Conservation (phyloP, 441 rosid genomes). For the Adansonia madagascariensis region DNA sequence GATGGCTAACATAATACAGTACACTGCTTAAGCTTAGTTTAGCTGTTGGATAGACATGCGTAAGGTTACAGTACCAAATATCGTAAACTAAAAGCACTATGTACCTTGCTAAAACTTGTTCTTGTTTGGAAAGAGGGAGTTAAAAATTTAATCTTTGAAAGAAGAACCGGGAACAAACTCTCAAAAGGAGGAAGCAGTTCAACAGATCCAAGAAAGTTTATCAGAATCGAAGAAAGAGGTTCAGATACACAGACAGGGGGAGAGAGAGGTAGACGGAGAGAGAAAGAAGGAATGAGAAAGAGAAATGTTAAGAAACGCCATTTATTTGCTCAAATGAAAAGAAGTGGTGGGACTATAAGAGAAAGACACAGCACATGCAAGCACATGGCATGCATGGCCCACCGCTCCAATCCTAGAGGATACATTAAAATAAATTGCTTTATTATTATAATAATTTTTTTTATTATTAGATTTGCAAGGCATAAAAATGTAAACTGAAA, state of each 20-base stretch:
- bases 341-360: conserved; percentile 71
- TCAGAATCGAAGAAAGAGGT: conserved; percentile 30
- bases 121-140: background rate
- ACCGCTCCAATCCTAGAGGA: conserved; percentile 47
- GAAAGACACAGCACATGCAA: conserved; percentile 89
- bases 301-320: conserved; percentile 39
- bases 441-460: background rate
- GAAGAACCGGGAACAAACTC: conserved; percentile 26
- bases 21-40: background rate
- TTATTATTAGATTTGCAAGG: background rate
- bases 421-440: background rate
- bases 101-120: conserved; percentile 19
- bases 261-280: conserved; percentile 33
- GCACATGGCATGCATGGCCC: conserved; percentile 95
- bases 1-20: background rate
- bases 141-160: conserved; percentile 25
- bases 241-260: conserved; percentile 31
- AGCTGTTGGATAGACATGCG: background rate
- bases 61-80: too few relatives aligned
- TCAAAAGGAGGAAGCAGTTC: conserved; percentile 40
- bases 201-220: conserved; percentile 42
- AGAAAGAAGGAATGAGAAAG: conserved; percentile 30
- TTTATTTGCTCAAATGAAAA: conserved; percentile 62
- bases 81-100: background rate
- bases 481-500: background rate